Conservation (phyloP, 2,329 filamentous ascomycete species). For the Stemphylium vesicarium region DNA sequence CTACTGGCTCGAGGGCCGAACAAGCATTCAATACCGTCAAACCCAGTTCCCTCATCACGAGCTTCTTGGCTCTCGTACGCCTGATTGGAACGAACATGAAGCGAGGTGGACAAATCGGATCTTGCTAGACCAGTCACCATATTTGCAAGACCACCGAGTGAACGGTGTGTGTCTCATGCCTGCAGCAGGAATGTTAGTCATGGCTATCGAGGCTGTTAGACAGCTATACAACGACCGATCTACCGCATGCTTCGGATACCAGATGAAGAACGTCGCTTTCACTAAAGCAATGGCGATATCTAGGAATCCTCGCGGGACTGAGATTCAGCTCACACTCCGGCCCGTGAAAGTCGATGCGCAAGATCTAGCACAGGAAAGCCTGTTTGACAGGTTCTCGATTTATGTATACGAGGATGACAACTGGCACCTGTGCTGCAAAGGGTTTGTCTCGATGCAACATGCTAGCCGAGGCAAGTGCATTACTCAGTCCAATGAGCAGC, state of each 20-base stretch:
- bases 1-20: conserved; percentile 21
- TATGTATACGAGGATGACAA: conserved; percentile 7
- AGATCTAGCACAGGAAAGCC: not conserved
- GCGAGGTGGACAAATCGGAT: conserved; percentile 32
- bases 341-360: not conserved
- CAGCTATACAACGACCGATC: conserved; percentile 9
- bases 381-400: conserved; percentile 20
- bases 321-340: conserved; percentile 19
- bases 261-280: conserved; percentile 14
- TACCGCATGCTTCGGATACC: conserved; percentile 3
- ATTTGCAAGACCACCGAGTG: conserved; percentile 54
- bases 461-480: not conserved
- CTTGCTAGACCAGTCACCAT: conserved; percentile 46
- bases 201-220: conserved; percentile 12
- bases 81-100: conserved; percentile 20
- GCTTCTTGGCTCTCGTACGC: conserved; percentile 31
- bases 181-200: conserved; percentile 12
- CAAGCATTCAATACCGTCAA: conserved; percentile 17
- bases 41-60: conserved; percentile 13
- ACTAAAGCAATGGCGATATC: conserved; percentile 12
- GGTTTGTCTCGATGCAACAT: conserved; percentile 20
- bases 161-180: conserved; percentile 33
- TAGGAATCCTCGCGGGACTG: conserved; percentile 11
- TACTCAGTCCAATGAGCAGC: not conserved
- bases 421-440: conserved; percentile 36